Evolutionary conservation across 805 yeast genomes (phyloP).

Genomic region (Cyberlindnera nakhonratchasimensis): DNA sequence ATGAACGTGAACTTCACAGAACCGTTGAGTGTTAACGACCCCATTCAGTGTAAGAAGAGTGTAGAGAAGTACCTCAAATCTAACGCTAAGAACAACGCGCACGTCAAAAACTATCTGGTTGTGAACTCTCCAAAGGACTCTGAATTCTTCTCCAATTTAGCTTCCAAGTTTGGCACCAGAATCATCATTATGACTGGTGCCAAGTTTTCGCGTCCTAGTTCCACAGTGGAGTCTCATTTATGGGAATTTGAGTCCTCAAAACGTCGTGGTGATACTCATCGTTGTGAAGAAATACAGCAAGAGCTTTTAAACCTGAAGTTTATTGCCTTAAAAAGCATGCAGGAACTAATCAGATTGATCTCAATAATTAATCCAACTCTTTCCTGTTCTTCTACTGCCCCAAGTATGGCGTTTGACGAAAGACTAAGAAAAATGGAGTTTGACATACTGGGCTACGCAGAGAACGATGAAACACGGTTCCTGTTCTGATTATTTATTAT

Average conservation of each 20-base stretch:
- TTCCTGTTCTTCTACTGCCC: background rate
- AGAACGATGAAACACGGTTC: slow-evolving; percentile 9
- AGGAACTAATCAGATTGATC: slow-evolving; percentile 8
- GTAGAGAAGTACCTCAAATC: slow-evolving; percentile 17
- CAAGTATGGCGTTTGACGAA: slow-evolving; percentile 5
- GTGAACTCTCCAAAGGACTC: slow-evolving; percentile 22
- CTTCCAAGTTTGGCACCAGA: slow-evolving; percentile 17
- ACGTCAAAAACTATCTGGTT: slow-evolving; percentile 20
- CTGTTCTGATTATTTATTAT: slow-evolving; percentile 2
- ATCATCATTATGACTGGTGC: slow-evolving; percentile 21
- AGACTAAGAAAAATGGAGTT: slow-evolving; percentile 22
- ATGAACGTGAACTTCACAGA: slow-evolving; percentile 13
- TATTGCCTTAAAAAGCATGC: slow-evolving; percentile 8
- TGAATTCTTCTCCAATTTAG: slow-evolving; percentile 22
- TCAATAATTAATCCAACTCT: background rate
- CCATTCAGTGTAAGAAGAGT: background rate
- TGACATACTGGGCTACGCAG: slow-evolving; percentile 21
- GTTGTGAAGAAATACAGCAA: slow-evolving; percentile 7
- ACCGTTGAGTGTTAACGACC: slow-evolving; percentile 12
- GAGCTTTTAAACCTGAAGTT: slow-evolving; percentile 9
- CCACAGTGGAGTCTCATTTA: slow-evolving; percentile 16
- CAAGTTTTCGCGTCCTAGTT: slow-evolving; percentile 18
- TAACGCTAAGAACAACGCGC: slow-evolving; percentile 4
- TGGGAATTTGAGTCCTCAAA: slow-evolving; percentile 9
- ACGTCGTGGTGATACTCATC: slow-evolving; percentile 10